phyloP scores from a whole-genome alignment of 495 filamentous ascomycete species.

The Evansstolkia leycettana region DNA sequence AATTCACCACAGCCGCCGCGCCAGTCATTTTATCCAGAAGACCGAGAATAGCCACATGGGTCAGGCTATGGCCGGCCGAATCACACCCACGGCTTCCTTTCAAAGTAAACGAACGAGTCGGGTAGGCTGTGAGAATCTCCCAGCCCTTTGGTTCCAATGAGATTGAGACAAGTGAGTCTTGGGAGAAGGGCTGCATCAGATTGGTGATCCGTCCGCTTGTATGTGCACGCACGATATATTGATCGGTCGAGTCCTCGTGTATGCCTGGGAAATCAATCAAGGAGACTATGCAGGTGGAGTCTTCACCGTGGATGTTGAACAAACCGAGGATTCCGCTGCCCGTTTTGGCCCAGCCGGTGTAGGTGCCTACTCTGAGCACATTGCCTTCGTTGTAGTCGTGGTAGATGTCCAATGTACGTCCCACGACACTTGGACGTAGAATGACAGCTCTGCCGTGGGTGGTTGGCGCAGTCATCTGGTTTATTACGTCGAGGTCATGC shows the following conservation, averaged over 20 bases:
- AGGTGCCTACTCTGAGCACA: slow-evolving; percentile 70
- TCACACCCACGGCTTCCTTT: slow-evolving; percentile 7
- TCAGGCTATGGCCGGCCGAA: slow-evolving; percentile 3
- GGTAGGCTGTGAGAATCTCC: slow-evolving; percentile 72
- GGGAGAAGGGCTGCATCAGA: slow-evolving; percentile 25
- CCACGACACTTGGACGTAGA: slow-evolving; percentile 60
- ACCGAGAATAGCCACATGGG: slow-evolving; percentile 58
- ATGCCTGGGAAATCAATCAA: slow-evolving; percentile 65
- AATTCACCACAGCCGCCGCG: slow-evolving; percentile 57
- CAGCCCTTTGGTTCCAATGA: slow-evolving; percentile 52
- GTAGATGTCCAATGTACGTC: slow-evolving; percentile 60
- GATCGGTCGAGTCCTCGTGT: slow-evolving; percentile 13
- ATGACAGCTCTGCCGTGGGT: slow-evolving; percentile 58
- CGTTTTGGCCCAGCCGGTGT: slow-evolving; percentile 45
- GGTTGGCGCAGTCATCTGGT: slow-evolving; percentile 63
- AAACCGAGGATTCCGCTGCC: slow-evolving; percentile 70
- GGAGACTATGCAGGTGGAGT: slow-evolving; percentile 52
- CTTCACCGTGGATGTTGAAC: slow-evolving; percentile 59
- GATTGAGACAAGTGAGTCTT: slow-evolving; percentile 39
- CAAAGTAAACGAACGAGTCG: slow-evolving; percentile 42
- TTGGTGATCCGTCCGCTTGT: slow-evolving; percentile 49
- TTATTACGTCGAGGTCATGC: slow-evolving; percentile 61
- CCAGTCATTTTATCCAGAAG: slow-evolving; percentile 85
- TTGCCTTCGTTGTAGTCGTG: slow-evolving; percentile 56
- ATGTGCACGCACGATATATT: slow-evolving; percentile 65